Evolutionary conservation across 1,284 basidiomycete species (phyloP).

Genomic region (Cystobasidium pallidum): DNA sequence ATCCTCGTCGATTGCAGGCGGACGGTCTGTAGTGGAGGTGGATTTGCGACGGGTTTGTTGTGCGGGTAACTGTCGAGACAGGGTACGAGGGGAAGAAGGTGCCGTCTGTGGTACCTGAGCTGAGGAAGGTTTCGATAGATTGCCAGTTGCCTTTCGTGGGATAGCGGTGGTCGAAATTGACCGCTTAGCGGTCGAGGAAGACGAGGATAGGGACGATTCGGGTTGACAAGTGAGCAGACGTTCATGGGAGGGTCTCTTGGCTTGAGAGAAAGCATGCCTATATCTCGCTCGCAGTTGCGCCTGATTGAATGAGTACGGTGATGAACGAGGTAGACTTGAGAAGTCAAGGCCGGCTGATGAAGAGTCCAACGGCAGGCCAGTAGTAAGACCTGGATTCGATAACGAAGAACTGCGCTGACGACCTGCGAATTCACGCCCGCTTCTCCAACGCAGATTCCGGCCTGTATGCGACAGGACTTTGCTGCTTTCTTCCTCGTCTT

Average conservation of each 20-base stretch:
- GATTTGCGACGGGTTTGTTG: constrained; percentile 38
- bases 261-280: constrained; percentile 42
- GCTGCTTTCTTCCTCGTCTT: constrained; percentile 24
- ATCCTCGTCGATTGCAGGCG: constrained; percentile 11
- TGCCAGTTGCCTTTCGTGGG: background rate
- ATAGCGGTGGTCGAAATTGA: background rate
- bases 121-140: background rate
- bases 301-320: constrained; percentile 42
- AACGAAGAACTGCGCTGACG: constrained; percentile 23
- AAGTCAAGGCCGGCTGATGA: background rate
- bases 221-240: constrained; percentile 27
- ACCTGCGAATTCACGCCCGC: constrained; percentile 22
- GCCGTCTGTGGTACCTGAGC: background rate
- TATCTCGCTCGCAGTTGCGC: constrained; percentile 40
- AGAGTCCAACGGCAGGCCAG: constrained; percentile 22
- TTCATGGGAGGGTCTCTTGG: constrained; percentile 23
- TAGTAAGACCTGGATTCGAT: constrained; percentile 41
- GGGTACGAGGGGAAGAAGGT: constrained; percentile 33
- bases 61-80: background rate
- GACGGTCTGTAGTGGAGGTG: constrained; percentile 20
- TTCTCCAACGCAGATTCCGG: constrained; percentile 30
- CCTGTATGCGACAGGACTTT: background rate
- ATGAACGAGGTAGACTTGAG: constrained; percentile 28
- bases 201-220: constrained; percentile 3
- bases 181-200: background rate